Evolutionary conservation across 495 filamentous ascomycete genomes (phyloP).

Genomic region (Margaritispora aquatica): DNA sequence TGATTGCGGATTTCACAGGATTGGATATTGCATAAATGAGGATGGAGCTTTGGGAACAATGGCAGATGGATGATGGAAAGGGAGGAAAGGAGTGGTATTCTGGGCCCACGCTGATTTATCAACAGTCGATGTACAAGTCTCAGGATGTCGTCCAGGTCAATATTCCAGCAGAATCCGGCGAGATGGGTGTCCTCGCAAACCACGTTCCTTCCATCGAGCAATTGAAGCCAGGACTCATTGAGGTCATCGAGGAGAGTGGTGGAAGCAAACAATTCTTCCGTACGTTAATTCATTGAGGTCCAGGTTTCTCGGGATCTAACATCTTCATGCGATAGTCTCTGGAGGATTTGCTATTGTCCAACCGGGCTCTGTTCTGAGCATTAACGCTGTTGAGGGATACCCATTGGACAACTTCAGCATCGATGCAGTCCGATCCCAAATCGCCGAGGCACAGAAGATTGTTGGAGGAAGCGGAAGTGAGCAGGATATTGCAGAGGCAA

Average conservation of each 20-base stretch:
- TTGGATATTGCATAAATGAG: constrained; percentile 1
- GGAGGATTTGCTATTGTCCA: constrained; percentile 97
- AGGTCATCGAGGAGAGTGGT: constrained; percentile 90
- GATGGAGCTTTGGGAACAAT: background rate
- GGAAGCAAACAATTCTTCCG: constrained; percentile 95
- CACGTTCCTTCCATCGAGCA: constrained; percentile 99
- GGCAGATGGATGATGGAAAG: constrained; percentile 4
- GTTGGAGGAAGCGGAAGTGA: constrained; percentile 85
- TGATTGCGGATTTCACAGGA: background rate
- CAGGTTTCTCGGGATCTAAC: constrained; percentile 1
- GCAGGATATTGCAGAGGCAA: constrained; percentile 96
- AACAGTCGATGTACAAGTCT: constrained; percentile 48
- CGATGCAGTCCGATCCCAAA: constrained; percentile 73
- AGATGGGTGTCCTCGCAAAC: constrained; percentile 98
- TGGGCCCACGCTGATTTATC: constrained; percentile 31
- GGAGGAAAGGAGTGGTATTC: background rate
- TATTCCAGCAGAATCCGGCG: constrained; percentile 93
- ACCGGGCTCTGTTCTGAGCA: constrained; percentile 88
- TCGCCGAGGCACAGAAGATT: constrained; percentile 93
- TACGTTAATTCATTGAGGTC: constrained; percentile 42
- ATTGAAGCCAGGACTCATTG: constrained; percentile 90
- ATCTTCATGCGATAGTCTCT: constrained; percentile 54
- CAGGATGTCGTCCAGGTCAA: constrained; percentile 92
- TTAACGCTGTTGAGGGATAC: constrained; percentile 95
- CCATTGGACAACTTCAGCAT: constrained; percentile 91